Base-by-base conservation (phyloP, 2,329 filamentous ascomycete species). In the Scytalidium sp. region DNA sequence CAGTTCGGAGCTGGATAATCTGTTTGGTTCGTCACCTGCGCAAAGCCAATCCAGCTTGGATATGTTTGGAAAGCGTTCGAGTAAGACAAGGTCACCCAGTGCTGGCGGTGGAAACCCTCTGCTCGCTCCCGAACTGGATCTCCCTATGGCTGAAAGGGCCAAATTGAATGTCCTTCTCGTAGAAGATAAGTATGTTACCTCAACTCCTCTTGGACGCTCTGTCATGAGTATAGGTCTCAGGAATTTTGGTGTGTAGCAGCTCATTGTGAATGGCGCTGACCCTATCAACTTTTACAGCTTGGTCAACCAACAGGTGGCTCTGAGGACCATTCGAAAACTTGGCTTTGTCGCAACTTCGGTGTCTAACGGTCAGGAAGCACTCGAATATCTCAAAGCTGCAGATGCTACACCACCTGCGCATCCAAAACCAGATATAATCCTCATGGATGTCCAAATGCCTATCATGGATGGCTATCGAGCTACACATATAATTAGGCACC, bases 371-470 rank as follows among this genome's bases (percentile, higher is more conserved):
- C 82, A 87, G 64, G 88, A 93, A 62, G 88, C 87, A 1, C 73
- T 93, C 15, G 84, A 91, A 19, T 91, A 91, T 63, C 71, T 93
- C 15, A 64, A 78, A 43, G 75, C 75, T 2, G 79, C 81, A 1
- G 73, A 76, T 19, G 60, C 44, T 19, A 45, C 54, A n/a, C 50
- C 54, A 8, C 21, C 58, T n/a, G 46, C 54, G 19, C 56, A 62
- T 20, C 58, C 63, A 6, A 63, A 66, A 45, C 88, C 88, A 0
- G 82, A 90, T 56, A 82, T 93, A 7, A 90, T 93, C 47, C 70
- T 92, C 36, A 89, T 90, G 86, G 86, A 90, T 61, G 83, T 88
- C 1, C 85, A 88, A 65, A 88, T 88, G 83, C 81, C 84, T 21
- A 80, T 90, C 36, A 81, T 90, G 54, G 88, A 92, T 60, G 88